Evolutionary conservation across 108 stramenopile genomes (phyloP).

Genomic region (Schizochytrium sp.): DNA sequence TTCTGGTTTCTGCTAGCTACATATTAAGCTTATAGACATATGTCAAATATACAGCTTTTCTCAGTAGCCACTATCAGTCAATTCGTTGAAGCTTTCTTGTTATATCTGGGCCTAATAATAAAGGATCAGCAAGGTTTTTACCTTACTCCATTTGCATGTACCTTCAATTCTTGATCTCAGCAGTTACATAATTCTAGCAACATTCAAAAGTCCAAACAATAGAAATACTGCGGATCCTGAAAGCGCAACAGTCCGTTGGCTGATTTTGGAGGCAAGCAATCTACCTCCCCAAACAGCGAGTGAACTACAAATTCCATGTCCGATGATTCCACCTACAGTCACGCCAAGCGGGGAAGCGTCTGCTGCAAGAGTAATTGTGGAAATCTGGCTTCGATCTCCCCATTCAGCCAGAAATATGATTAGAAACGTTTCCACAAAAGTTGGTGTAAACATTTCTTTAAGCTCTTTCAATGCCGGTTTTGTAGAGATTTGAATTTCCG

Average conservation of each 20-base stretch:
- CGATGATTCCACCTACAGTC: conserved; percentile 91
- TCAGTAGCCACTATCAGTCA: no score
- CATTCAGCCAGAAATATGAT: conserved; percentile 99
- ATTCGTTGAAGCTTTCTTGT: no score
- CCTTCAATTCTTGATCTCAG: no score
- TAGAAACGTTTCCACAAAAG: conserved; percentile 79
- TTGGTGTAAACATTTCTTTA: not conserved
- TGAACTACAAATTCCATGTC: conserved; percentile 96
- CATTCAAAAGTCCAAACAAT: not conserved
- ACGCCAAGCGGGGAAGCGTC: conserved; percentile 96
- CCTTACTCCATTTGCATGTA: no score
- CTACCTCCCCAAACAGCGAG: conserved; percentile 94
- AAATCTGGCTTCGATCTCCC: conserved; percentile 99
- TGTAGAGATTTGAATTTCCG: not conserved
- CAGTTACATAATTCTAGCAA: not conserved
- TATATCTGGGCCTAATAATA: no score
- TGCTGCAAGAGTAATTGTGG: conserved; percentile 96
- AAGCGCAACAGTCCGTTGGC: conserved; percentile 86
- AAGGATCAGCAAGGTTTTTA: no score
- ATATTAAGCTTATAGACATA: no score
- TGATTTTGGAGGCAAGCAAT: conserved; percentile 94
- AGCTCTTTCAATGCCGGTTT: not conserved
- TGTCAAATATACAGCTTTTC: no score
- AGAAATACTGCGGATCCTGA: conserved; percentile 1
- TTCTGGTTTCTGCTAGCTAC: no score